These are phyloP conservation scores for Ophiocordyceps camponoti-saundersi DNA, from an alignment of 2,329 filamentous ascomycete genomes.

Conservation along the genomic window DNA sequence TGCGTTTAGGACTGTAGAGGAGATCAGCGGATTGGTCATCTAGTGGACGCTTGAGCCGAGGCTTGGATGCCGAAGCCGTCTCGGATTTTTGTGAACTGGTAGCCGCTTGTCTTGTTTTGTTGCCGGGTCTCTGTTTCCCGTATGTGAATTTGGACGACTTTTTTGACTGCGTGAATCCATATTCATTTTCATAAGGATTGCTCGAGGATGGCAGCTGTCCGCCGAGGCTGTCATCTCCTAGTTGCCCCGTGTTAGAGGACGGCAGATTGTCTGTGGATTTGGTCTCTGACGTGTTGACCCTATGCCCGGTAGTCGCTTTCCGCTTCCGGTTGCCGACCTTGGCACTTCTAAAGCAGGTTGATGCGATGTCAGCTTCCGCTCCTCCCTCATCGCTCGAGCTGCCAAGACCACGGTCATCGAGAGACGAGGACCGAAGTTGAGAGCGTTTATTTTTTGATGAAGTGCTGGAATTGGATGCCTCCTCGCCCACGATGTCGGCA, in stretches of 20 bases:
- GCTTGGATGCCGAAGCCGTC: neutral
- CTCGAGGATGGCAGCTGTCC: slow-evolving; percentile 3
- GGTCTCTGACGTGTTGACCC: neutral
- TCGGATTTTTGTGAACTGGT: neutral
- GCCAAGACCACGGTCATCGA: slow-evolving; percentile 3
- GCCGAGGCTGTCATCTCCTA: slow-evolving; percentile 3
- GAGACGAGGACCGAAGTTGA: neutral
- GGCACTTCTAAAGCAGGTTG: slow-evolving; percentile 6
- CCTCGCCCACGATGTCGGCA: neutral
- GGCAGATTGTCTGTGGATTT: neutral
- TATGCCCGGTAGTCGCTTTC: neutral
- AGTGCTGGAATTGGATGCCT: neutral
- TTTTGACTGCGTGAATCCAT: slow-evolving; percentile 8
- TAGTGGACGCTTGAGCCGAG: neutral
- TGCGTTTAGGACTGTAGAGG: neutral
- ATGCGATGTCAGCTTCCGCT: slow-evolving; percentile 14
- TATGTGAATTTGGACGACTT: slow-evolving; percentile 9
- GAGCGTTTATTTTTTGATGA: neutral
- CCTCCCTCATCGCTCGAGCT: slow-evolving; percentile 10
- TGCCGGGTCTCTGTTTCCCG: slow-evolving; percentile 5
- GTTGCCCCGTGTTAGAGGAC: neutral
- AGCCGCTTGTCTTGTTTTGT: neutral
- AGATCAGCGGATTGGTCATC: neutral
- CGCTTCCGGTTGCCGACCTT: slow-evolving; percentile 9
- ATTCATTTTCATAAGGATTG: slow-evolving; percentile 8